These are phyloP conservation scores for Penicillium longicatenatum DNA, from an alignment of 495 filamentous ascomycete genomes.

Conservation along the genomic window DNA sequence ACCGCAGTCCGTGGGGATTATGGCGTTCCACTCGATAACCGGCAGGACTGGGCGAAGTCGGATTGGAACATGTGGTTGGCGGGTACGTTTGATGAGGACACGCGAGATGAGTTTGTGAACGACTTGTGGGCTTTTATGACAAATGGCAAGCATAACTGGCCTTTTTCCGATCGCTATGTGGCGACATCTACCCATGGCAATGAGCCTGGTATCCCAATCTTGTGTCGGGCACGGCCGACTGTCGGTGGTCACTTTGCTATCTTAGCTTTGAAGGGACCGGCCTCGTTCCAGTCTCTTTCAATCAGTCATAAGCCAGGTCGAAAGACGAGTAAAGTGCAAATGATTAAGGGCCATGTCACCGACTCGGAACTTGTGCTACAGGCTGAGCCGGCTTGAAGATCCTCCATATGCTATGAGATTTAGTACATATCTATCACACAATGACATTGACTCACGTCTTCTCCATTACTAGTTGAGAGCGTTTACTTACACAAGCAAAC, in stretches of 20 bases:
- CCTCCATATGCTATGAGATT: background rate
- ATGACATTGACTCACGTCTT: background rate
- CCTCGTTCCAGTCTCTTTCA: slow-evolving; percentile 28
- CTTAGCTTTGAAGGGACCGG: slow-evolving; percentile 43
- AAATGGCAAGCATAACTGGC: slow-evolving; percentile 50
- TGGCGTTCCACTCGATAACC: slow-evolving; percentile 46
- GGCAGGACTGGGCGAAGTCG: slow-evolving; percentile 51
- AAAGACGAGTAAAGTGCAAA: background rate
- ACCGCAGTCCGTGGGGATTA: slow-evolving; percentile 37
- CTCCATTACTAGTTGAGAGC: too few relatives aligned
- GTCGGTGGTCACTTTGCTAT: slow-evolving; percentile 59
- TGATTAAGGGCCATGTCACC: background rate
- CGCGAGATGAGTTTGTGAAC: slow-evolving; percentile 39
- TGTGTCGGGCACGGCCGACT: slow-evolving; percentile 56
- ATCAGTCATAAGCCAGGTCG: background rate
- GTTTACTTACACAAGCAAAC: too few relatives aligned
- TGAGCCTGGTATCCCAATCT: slow-evolving; percentile 36
- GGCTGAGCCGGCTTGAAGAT: background rate
- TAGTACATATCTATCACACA: background rate
- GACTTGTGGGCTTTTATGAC: slow-evolving; percentile 50
- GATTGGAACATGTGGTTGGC: slow-evolving; percentile 55
- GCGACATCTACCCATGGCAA: slow-evolving; percentile 39
- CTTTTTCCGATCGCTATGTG: slow-evolving; percentile 51
- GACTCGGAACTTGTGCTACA: background rate
- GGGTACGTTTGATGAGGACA: slow-evolving; percentile 32